These are phyloP conservation scores for Candida mattraensis DNA, from an alignment of 805 yeast species.

Conservation along the genomic window DNA sequence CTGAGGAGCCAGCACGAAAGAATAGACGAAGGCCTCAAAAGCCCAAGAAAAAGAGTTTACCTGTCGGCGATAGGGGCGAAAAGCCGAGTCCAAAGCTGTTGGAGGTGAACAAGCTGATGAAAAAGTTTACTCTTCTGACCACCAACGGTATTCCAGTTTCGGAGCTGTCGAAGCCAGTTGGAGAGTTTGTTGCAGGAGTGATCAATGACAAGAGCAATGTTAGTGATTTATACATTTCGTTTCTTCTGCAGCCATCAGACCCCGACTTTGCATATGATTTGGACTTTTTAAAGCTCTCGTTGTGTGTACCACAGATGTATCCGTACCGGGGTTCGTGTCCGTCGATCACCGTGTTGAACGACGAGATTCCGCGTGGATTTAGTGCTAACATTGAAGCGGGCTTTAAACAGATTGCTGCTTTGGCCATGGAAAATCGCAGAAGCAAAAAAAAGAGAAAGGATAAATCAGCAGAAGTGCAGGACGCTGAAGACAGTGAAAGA, in stretches of 20 bases:
- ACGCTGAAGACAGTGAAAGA: slow-evolving; percentile 7
- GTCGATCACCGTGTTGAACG: slow-evolving; percentile 55
- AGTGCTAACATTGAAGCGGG: slow-evolving; percentile 69
- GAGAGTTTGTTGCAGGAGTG: slow-evolving; percentile 19
- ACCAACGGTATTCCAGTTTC: slow-evolving; percentile 31
- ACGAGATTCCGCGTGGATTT: slow-evolving; percentile 68
- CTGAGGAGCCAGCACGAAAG: background rate
- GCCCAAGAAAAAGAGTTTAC: background rate
- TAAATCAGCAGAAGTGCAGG: slow-evolving; percentile 15
- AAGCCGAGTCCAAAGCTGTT: slow-evolving; percentile 12
- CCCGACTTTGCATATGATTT: slow-evolving; percentile 74
- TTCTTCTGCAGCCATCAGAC: slow-evolving; percentile 56
- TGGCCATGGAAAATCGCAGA: slow-evolving; percentile 37
- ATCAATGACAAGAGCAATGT: slow-evolving; percentile 13
- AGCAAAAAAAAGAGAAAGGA: slow-evolving; percentile 17
- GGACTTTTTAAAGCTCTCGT: slow-evolving; percentile 48
- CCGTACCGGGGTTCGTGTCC: slow-evolving; percentile 49
- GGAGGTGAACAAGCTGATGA: slow-evolving; percentile 25
- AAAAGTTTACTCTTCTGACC: slow-evolving; percentile 27
- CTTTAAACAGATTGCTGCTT: slow-evolving; percentile 45
- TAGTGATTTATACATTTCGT: slow-evolving; percentile 40
- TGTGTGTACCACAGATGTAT: slow-evolving; percentile 55
- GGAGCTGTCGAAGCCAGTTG: slow-evolving; percentile 18
- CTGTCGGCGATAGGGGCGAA: background rate
- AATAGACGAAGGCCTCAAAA: slow-evolving; percentile 1